Evolutionary conservation across 345 rosid genomes (phyloP), one percentile per base, ranked within the genome.

Genomic region (Aurinia saxatilis): DNA sequence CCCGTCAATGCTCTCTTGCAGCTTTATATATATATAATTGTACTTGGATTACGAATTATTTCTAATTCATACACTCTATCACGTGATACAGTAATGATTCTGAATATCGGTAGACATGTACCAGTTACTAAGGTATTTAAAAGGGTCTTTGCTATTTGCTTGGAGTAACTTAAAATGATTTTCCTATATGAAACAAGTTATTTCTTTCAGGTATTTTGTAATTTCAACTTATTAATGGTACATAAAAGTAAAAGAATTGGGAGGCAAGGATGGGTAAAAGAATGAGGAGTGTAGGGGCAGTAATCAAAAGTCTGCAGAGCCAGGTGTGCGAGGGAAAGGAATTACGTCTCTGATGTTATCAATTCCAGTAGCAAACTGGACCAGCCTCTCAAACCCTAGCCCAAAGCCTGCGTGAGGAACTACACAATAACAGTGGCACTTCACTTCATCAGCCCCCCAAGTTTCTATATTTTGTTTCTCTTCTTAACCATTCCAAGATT

Each of bases 391-490:
- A 46, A 93, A 93, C 2, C 99, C 97, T 23, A 89, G 76, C 18
- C 99, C 97, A 18, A 87, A 93, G 7, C 99, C 99, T 14, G 99
- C 90, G 67, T 93, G 99, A 65, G 99, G 95, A 84, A 93, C 99
- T 93, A 82, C 39, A 58, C 42, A 65, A 14, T 0, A 66, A 54
- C 48, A 50, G 33, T 31, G 18, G 37, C 14, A n/a, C n/a, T n/a
- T n/a, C 44, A 31, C 10, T 53, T 68, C 50, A 39, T 70, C 45
- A 63, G 52, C 38, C 38, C 50, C 47, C 58, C 41, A 30, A 38
- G 27, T 51, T 50, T 41, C n/a, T 60, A 44, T 52, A 49, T 34
- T n/a, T 23, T 25, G 21, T 40, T 57, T 27, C 15, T 18, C 35
- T 37, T 23, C 2, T 37, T 21, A 6, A 40, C 37, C 25, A 36